Base-by-base conservation (phyloP, 352 stramenopile species). In the Phytophthora pisi region DNA sequence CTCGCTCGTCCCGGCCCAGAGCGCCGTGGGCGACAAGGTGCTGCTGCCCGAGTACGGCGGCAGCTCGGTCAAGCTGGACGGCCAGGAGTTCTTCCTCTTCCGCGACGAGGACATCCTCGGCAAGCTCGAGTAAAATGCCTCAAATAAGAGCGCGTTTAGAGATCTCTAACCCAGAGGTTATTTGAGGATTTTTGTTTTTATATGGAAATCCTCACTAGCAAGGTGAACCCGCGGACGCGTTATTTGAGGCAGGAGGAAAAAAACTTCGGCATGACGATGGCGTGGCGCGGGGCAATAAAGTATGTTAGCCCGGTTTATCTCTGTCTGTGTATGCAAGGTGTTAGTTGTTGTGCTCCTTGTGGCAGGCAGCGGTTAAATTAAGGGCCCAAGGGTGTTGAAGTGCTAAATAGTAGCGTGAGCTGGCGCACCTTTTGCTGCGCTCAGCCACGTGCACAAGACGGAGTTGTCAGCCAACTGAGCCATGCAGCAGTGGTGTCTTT, bases 51-150 rank as follows among this genome's bases (percentile, higher is more conserved):
- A 98, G 82, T 99, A 98, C 84, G 96, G 96, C 50, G 96, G 96
- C 61, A 96, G 82, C 63, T 76, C 95, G 57, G 84, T 99, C 36
- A 98, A 98, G 75, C 83, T 98, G 51, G 91, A 80, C 61, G 88
- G 90, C 28, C 81, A 98, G 51, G 95, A 98, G 80, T 87, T 97
- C 71, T 93, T 97, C 73, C 81, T 99, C 34, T 98, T 98, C 80
- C 85, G 96, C 68, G 94, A 99, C 78, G 93, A 98, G 31, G 96
- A 99, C 81, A 98, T 99, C 81, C 92, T 99, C 61, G 96, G 96
- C 76, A 98, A 98, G 84, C 96, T 98, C 79, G 79, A 94, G 74
- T 95, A 92, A 42, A 42, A 42, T 16, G 10, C 13, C 10, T 42
- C 34, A 42, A 26, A 26, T 26, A 26, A 15, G 5, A 31, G 28